phyloP scores from a whole-genome alignment of 768 basidiomycete genomes.

The Rhodocollybia butyracea region DNA sequence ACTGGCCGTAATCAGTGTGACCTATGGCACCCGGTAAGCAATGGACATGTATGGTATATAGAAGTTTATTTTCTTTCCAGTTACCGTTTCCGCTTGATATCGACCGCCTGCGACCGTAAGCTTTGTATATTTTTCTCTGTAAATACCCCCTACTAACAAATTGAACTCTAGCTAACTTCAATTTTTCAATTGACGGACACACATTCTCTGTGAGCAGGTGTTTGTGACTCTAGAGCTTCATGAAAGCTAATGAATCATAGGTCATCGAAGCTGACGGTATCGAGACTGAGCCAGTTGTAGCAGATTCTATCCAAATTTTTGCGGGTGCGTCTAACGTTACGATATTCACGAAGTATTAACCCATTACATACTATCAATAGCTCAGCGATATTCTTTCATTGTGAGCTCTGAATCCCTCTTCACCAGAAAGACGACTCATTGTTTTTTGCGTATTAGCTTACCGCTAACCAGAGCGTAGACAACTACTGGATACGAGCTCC shows the following conservation, averaged over 20 bases:
- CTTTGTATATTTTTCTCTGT: neutral
- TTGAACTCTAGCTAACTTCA: conserved; percentile 4
- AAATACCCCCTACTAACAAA: neutral
- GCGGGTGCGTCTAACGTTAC: conserved; percentile 15
- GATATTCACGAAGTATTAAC: neutral
- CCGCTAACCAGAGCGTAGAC: conserved; percentile 30
- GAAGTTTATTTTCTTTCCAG: conserved; percentile 7
- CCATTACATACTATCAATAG: neutral
- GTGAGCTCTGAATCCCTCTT: conserved; percentile 12
- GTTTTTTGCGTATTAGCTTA: conserved; percentile 19
- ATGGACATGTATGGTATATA: neutral
- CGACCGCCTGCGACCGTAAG: conserved; percentile 18
- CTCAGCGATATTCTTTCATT: conserved; percentile 39
- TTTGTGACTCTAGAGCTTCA: neutral
- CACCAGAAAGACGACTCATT: neutral
- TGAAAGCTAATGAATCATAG: neutral
- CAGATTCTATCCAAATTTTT: conserved; percentile 36
- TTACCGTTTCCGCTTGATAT: conserved; percentile 24
- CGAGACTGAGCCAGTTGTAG: conserved; percentile 25
- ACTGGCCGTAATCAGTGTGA: conserved; percentile 24
- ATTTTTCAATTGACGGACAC: conserved; percentile 20
- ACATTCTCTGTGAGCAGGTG: neutral
- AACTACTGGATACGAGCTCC: conserved; percentile 42
- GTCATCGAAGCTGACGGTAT: conserved; percentile 42
- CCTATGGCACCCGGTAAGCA: conserved; percentile 16